Conservation (phyloP, 805 yeast species). For the Metschnikowia koreensis region DNA sequence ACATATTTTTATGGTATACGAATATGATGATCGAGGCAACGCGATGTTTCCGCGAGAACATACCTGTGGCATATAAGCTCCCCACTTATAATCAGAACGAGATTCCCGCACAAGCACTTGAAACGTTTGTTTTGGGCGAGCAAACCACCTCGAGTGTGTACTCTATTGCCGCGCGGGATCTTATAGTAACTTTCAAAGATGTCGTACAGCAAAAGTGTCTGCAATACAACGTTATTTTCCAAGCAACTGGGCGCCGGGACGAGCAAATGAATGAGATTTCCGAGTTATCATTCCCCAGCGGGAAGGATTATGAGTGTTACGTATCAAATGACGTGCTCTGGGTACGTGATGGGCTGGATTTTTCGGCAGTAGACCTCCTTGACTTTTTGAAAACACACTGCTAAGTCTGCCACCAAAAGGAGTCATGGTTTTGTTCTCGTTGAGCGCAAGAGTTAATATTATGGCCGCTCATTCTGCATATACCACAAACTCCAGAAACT, state of each 20-base stretch:
- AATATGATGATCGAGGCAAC: constrained; percentile 2
- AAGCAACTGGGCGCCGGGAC: constrained; percentile 28
- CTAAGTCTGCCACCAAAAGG: not conserved
- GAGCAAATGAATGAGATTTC: constrained; percentile 42
- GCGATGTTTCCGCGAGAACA: not conserved
- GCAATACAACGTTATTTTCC: constrained; percentile 44
- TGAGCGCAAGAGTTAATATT: too few relatives aligned
- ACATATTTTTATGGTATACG: constrained; percentile 13
- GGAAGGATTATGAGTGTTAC: constrained; percentile 43
- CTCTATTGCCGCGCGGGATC: constrained; percentile 44
- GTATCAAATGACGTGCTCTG: constrained; percentile 68
- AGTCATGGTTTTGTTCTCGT: too few relatives aligned
- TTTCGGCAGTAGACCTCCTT: constrained; percentile 36
- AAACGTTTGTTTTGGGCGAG: not conserved
- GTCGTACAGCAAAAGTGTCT: constrained; percentile 63
- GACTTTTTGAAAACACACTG: not conserved
- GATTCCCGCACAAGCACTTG: not conserved
- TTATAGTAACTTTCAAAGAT: constrained; percentile 56
- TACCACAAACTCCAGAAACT: too few relatives aligned
- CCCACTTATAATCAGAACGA: constrained; percentile 1
- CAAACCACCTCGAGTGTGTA: constrained; percentile 17
- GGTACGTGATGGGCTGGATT: constrained; percentile 35
- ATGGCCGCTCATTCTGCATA: too few relatives aligned
- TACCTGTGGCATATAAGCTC: not conserved
- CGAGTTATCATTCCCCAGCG: constrained; percentile 33